These are phyloP conservation scores for Solanum paucissectum DNA, from an alignment of 257 asterid genomes.

Conservation along the genomic window DNA sequence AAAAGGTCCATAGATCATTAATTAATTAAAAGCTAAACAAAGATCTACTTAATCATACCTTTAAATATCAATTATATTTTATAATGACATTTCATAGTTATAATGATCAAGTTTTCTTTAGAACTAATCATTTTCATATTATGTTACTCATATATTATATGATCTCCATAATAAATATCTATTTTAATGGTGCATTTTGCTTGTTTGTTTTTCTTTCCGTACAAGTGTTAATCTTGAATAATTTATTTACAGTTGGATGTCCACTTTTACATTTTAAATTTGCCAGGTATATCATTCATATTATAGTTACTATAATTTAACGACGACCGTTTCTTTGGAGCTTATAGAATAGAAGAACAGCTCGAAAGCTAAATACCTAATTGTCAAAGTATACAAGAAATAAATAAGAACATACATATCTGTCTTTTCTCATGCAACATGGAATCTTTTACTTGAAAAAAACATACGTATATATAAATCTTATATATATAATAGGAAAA, in stretches of 20 bases:
- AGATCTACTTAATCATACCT: background rate
- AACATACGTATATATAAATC: background rate
- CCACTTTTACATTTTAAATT: background rate
- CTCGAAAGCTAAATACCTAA: background rate
- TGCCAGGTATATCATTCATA: background rate
- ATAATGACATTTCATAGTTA: background rate
- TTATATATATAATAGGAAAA: background rate
- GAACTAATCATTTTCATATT: background rate
- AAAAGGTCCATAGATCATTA: background rate
- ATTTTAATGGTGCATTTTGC: background rate
- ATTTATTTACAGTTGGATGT: background rate
- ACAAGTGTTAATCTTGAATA: background rate
- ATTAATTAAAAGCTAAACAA: background rate
- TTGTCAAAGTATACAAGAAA: background rate
- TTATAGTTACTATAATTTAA: background rate
- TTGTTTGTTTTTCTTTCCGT: background rate
- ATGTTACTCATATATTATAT: too few relatives aligned
- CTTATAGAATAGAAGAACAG: background rate
- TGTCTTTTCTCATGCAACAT: background rate
- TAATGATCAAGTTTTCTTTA: background rate
- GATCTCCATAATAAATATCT: background rate
- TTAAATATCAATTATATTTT: background rate
- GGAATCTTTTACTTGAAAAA: background rate
- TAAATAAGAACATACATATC: background rate
- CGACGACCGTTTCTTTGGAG: background rate